Evolutionary conservation across 2,329 filamentous ascomycete genomes (phyloP), one percentile per base, ranked within the genome.

Genomic region (Mycosphaerella arachidis): DNA sequence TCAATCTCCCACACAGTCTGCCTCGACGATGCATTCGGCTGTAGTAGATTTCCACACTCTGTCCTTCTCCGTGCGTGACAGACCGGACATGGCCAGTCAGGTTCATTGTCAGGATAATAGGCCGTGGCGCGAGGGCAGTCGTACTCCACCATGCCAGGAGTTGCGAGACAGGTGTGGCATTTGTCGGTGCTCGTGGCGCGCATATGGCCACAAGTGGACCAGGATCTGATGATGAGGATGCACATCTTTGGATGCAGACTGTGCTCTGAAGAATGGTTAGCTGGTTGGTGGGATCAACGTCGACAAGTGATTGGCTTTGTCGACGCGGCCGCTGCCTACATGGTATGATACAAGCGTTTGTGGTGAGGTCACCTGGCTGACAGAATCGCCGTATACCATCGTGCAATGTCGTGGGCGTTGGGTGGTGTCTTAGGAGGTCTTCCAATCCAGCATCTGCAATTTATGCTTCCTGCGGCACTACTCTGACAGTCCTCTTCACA

Each of bases 401-500:
- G 29, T 53, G 24, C 50, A 53, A 29, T 29, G n/a, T 27, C n/a
- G 12, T 53, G 12, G 24, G 24, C 24, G 24, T 24, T 24, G 24
- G 24, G 24, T 24, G 18, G n/a, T 24, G 37, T 40, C 13, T 18
- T 13, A 27, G 20, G 8, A 24, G 16, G 29, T 48, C 9, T 29
- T 48, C 20, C 8, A n/a, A 7, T 18, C 29, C 10, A 31, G n/a
- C 27, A 52, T 35, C 27, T 31, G 8, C 40, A 43, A 16, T 16
- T 43, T 46, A 59, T 12, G 55, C 58, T 33, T 67, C 74, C 63
- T 78, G 74, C 52, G 74, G 71, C 61, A 71, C 69, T 29, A 82
- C 75, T 57, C 72, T 71, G 29, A 81, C 74, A 4, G 70, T 74
- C 66, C 78, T 74, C 62, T 70, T 73, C n/a, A 81, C 66, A 7